A percentile compares a stretch with the other conserved stretches of the same genome.
These are phyloP conservation scores for Cladophialophora chaetospira DNA, from an alignment of 2,329 filamentous ascomycete genomes.

Conservation along the genomic window DNA sequence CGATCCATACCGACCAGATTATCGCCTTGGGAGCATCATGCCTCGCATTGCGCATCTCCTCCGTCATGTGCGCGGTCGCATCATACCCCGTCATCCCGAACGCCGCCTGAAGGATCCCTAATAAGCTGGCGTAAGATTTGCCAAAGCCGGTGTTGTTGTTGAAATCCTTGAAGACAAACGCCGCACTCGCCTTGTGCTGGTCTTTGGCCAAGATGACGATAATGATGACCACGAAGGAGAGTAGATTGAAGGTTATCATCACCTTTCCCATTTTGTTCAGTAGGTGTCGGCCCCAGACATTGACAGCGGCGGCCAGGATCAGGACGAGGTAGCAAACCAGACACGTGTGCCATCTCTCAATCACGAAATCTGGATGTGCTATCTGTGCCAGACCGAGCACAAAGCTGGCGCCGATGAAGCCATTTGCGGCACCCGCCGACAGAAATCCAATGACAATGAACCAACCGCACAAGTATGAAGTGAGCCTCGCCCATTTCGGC, in stretches of 20 bases:
- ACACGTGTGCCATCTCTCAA: conserved; percentile 60
- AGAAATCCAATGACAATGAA: conserved; percentile 51
- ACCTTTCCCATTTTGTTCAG: conserved; percentile 52
- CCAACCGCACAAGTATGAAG: conserved; percentile 52
- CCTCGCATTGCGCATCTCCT: conserved; percentile 41
- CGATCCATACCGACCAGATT: conserved; percentile 36
- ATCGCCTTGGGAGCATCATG: conserved; percentile 8
- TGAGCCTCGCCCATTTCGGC: conserved; percentile 45
- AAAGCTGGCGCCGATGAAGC: conserved; percentile 55
- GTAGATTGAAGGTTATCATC: conserved; percentile 53
- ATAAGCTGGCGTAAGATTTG: conserved; percentile 50
- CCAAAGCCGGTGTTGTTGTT: conserved; percentile 56
- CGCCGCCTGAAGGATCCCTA: conserved; percentile 54
- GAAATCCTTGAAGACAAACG: conserved; percentile 56
- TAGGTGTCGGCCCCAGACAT: conserved; percentile 53
- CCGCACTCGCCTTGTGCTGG: conserved; percentile 49
- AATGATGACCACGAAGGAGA: conserved; percentile 55
- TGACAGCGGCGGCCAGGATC: conserved; percentile 48
- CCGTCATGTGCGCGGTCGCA: conserved; percentile 51
- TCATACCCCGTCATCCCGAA: conserved; percentile 44
- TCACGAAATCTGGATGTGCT: conserved; percentile 53
- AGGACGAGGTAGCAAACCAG: conserved; percentile 56
- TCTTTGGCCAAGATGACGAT: conserved; percentile 58
- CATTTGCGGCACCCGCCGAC: conserved; percentile 30
- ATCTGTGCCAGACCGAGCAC: conserved; percentile 58